Evolutionary conservation across 257 asterid species (phyloP), one percentile per base, ranked within the genome.

Genomic region (Misopates orontium): DNA sequence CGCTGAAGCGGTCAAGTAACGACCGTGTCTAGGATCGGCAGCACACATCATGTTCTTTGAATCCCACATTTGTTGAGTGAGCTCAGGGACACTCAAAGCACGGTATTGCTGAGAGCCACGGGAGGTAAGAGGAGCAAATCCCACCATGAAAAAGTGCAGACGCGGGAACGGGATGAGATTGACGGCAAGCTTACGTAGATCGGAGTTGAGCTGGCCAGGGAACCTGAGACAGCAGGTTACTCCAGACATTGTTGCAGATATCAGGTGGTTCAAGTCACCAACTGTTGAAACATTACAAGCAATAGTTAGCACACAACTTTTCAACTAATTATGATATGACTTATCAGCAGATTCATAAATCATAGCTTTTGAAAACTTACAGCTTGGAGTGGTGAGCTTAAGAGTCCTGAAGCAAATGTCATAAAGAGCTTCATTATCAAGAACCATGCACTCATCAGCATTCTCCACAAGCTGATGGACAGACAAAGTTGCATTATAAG

Each of bases 161-260:
- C 66, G 66, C 1, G 66, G 66, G 66, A 60, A 60, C 24, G 66
- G 66, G 54, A 60, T 60, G 40, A 60, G 66, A 41, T 60, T 60
- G 52, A 60, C 66, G 12, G 66, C 66, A 6, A 60, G 40, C 14
- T 60, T 60, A 18, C 54, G 66, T 9, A 69, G 75, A 16, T 69
- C 75, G 28, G 79, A 75, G 76, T 75, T 75, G 2, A 75, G 72
- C 64, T 69, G 79, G 0, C 79, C 79, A 17, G 75, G 79, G 64
- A 75, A 75, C 58, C 79, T 47, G 31, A 75, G 77, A 17, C 77
- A 73, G 31, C 77, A 73, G 58, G 77, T 73, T 17, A 73, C 77
- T 36, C 77, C 77, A 14, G 77, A 73, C 77, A 73, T 73, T 1
- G 77, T 73, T 60, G 77, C 77, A 20, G 77, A 73, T 6, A 73